Conservation (phyloP, 2,329 filamentous ascomycete species). For the Lecanosticta acicola region DNA sequence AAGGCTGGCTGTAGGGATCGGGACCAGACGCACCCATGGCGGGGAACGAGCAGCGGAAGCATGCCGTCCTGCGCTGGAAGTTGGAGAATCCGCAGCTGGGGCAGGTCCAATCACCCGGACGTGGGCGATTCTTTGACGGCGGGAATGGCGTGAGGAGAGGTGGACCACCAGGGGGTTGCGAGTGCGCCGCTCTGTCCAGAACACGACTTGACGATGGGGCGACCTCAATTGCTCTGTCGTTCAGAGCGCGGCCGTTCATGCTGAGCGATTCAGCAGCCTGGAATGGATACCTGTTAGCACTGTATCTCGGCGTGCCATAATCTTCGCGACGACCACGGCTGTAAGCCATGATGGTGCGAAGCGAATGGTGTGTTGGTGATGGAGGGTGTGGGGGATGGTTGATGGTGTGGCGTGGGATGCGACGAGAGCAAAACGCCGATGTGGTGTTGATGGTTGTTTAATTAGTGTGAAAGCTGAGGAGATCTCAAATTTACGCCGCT, state of each 20-base stretch:
- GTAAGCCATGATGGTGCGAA: background rate
- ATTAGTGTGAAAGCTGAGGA: background rate
- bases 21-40: slow-evolving; percentile 69
- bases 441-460: background rate
- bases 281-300: background rate
- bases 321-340: background rate
- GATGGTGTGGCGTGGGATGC: background rate
- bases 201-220: slow-evolving; percentile 96
- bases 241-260: slow-evolving; percentile 97
- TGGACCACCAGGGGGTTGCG: slow-evolving; percentile 31
- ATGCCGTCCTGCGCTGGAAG: slow-evolving; percentile 96
- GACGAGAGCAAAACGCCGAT: background rate
- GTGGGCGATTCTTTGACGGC: slow-evolving; percentile 94
- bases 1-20: slow-evolving; percentile 51
- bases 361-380: background rate
- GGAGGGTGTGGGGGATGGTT: background rate
- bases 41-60: slow-evolving; percentile 99
- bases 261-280: slow-evolving; percentile 95
- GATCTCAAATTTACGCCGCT: background rate
- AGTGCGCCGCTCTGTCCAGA: slow-evolving; percentile 84
- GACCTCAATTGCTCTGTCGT: slow-evolving; percentile 98
- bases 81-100: slow-evolving; percentile 98
- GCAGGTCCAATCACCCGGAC: slow-evolving; percentile 98
- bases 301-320: background rate
- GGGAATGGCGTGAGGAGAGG: slow-evolving; percentile 90